A percentile compares a stretch with the other conserved stretches of the same genome.
These are phyloP conservation scores for Penicillium alfredii DNA, from an alignment of 495 filamentous ascomycete species.

Conservation along the genomic window DNA sequence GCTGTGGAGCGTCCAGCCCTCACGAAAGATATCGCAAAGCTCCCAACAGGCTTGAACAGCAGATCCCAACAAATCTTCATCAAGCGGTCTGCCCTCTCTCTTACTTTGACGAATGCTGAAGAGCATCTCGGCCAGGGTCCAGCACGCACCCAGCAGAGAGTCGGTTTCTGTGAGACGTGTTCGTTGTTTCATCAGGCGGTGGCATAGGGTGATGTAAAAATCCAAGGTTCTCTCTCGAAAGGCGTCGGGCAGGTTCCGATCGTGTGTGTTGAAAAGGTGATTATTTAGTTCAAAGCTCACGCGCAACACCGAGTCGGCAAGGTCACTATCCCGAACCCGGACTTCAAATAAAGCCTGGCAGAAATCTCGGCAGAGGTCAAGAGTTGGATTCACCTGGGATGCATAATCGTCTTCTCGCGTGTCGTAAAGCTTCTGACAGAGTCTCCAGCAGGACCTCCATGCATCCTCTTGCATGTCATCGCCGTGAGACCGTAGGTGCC, in stretches of 20 bases:
- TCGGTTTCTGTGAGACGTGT: constrained; percentile 71
- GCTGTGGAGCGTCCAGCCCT: constrained; percentile 85
- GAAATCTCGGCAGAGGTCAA: constrained; percentile 86
- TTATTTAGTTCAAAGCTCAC: constrained; percentile 95
- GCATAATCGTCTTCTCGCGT: constrained; percentile 66
- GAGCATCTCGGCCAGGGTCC: constrained; percentile 88
- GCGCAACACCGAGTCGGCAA: constrained; percentile 74
- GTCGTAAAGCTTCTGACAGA: constrained; percentile 84
- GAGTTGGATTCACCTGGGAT: constrained; percentile 66
- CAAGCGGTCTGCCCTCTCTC: constrained; percentile 61
- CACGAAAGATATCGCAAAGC: constrained; percentile 85
- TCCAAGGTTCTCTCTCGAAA: constrained; percentile 87
- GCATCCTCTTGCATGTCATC: constrained; percentile 74
- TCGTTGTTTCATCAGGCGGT: constrained; percentile 89
- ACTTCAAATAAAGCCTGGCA: constrained; percentile 87
- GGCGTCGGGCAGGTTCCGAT: constrained; percentile 75
- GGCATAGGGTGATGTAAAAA: constrained; percentile 89
- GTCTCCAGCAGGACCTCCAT: constrained; percentile 87
- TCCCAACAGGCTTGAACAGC: constrained; percentile 94
- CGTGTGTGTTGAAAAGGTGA: constrained; percentile 87
- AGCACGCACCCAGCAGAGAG: constrained; percentile 76
- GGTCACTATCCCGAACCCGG: constrained; percentile 64
- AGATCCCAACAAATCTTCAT: constrained; percentile 78
- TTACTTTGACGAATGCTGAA: constrained; percentile 85
- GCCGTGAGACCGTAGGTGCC: constrained; percentile 61